These are phyloP conservation scores for Metschnikowia peoriensis DNA, from an alignment of 805 yeast genomes.

Conservation along the genomic window DNA sequence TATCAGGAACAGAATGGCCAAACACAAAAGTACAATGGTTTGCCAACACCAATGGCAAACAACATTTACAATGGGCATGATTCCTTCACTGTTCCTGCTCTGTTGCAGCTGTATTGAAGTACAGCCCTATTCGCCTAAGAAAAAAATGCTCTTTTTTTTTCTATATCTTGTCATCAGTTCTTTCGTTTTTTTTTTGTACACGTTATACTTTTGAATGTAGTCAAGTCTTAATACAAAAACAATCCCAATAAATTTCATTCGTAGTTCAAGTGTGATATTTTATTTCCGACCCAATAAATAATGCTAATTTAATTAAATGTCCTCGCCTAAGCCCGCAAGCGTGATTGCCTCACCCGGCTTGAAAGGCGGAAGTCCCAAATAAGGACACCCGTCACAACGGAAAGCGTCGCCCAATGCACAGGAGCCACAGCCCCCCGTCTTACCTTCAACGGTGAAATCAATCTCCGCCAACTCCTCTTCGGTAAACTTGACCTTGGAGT, in stretches of 20 bases:
- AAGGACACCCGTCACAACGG: conserved; percentile 98
- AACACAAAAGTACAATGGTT: conserved; percentile 5
- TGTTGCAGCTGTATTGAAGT: conserved; percentile 13
- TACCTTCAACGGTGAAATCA: conserved; percentile 95
- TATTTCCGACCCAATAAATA: conserved; percentile 9
- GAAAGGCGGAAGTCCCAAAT: conserved; percentile 94
- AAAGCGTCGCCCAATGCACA: conserved; percentile 98
- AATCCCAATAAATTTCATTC: too few species aligned
- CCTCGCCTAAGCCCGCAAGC: conserved; percentile 74
- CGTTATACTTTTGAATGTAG: neutral
- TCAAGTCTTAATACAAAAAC: too few species aligned
- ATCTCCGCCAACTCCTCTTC: conserved; percentile 80
- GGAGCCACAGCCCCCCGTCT: conserved; percentile 96
- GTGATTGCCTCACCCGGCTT: conserved; percentile 93
- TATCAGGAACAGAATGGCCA: conserved; percentile 4
- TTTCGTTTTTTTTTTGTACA: neutral
- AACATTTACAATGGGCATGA: conserved; percentile 5
- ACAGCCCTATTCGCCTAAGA: neutral
- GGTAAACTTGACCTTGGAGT: conserved; percentile 46
- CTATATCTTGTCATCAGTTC: neutral
- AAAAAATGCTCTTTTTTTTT: neutral
- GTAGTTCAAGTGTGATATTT: neutral
- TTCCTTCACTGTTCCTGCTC: conserved; percentile 8
- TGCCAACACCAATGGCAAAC: conserved; percentile 6
- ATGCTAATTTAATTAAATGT: conserved; percentile 43